Conservation (phyloP, 345 rosid genomes). For the Iberis pinnata region DNA sequence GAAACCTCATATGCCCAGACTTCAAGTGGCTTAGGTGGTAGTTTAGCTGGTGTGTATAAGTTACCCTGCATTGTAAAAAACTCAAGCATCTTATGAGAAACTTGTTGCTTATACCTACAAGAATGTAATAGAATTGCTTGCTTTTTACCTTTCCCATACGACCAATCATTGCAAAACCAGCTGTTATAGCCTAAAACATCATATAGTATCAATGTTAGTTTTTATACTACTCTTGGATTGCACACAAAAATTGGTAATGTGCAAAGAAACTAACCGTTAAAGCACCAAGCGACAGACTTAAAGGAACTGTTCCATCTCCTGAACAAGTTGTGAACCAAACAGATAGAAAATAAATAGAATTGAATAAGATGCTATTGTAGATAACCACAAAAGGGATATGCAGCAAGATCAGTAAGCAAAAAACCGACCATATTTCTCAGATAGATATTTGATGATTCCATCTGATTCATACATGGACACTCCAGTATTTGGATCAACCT, state of each 20-base stretch:
- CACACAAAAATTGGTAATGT: conserved; percentile 3
- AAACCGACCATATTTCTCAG: conserved; percentile 63
- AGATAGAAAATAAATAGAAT: background rate
- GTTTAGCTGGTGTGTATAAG: conserved; percentile 59
- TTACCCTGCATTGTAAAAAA: conserved; percentile 47
- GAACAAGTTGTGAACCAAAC: conserved; percentile 27
- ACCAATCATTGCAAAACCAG: conserved; percentile 77
- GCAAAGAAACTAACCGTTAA: conserved; percentile 50
- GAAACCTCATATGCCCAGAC: conserved; percentile 83
- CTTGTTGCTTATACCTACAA: background rate
- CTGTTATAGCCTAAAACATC: conserved; percentile 69
- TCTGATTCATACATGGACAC: conserved; percentile 92
- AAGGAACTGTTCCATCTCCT: conserved; percentile 92
- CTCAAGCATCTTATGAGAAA: conserved; percentile 12
- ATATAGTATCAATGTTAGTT: background rate
- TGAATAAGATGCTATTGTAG: background rate
- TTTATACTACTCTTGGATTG: background rate
- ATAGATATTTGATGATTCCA: conserved; percentile 76
- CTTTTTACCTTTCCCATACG: conserved; percentile 71
- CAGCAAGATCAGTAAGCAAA: conserved; percentile 9
- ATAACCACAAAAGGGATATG: background rate
- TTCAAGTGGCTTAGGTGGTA: conserved; percentile 84
- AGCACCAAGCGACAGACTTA: conserved; percentile 64
- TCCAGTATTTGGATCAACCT: conserved; percentile 94
- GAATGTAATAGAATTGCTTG: background rate